Evolutionary conservation across 345 rosid species (phyloP).

Genomic region (Draba incana): DNA sequence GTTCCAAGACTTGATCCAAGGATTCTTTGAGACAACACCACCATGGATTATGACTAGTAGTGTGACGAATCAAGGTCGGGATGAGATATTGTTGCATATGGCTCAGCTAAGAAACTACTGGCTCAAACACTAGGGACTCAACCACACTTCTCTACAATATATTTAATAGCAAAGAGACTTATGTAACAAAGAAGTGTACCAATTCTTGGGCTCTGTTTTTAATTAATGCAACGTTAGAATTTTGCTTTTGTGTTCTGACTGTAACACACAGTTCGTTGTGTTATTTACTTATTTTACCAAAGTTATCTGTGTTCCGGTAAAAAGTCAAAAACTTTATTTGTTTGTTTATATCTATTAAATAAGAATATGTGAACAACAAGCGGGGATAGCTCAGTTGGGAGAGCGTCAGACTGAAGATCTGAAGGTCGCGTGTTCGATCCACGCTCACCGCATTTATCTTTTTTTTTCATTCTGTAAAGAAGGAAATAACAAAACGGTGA

Average conservation of each 20-base stretch:
- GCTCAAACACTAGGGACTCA: conserved; percentile 65
- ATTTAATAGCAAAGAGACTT: conserved; percentile 13
- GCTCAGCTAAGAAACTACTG: conserved; percentile 96
- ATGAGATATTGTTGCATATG: conserved; percentile 92
- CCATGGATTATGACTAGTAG: conserved; percentile 99
- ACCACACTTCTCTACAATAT: conserved; percentile 15
- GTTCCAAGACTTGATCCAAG: conserved; percentile 77
- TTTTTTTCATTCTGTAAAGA: neutral
- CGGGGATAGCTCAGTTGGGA: conserved; percentile 80
- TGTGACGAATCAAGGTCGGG: conserved; percentile 93
- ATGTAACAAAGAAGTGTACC: conserved; percentile 9
- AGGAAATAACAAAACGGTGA: neutral
- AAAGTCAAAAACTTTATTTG: too few species aligned
- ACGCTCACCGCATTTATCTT: conserved; percentile 71
- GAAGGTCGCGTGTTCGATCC: conserved; percentile 98
- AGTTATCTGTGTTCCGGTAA: too few species aligned
- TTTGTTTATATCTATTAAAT: too few species aligned
- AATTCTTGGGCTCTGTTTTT: conserved; percentile 6
- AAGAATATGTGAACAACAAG: neutral
- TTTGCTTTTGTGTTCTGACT: neutral
- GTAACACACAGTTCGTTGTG: neutral
- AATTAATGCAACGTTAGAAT: conserved; percentile 17
- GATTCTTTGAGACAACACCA: conserved; percentile 79
- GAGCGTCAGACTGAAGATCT: conserved; percentile 99
- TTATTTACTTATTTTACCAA: too few species aligned